These are phyloP conservation scores for Fagopyrum tataricum DNA, from an alignment of 148 eudicot species.

Conservation along the genomic window DNA sequence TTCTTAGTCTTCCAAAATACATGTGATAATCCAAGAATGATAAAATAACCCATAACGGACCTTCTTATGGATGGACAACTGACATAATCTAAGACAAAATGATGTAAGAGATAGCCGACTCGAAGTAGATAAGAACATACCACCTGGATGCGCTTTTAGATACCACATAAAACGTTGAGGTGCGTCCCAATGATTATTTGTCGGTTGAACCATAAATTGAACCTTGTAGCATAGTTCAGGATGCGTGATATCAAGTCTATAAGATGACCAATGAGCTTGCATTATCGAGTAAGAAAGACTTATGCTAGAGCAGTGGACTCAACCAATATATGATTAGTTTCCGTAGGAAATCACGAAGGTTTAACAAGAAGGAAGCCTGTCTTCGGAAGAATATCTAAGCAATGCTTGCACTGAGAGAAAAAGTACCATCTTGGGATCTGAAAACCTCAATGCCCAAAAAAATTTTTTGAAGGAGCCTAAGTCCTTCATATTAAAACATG, in stretches of 20 bases:
- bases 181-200: background rate
- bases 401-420: constrained; percentile 1
- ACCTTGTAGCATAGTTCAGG: background rate
- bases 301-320: background rate
- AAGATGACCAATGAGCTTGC: background rate
- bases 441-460: constrained; percentile 16
- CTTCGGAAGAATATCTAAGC: background rate
- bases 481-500: constrained; percentile 4
- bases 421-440: background rate
- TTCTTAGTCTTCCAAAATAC: constrained; percentile 17
- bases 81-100: constrained; percentile 15
- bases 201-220: constrained; percentile 7
- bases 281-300: background rate
- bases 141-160: constrained; percentile 2
- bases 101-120: background rate
- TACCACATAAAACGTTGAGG: constrained; percentile 3
- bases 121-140: background rate
- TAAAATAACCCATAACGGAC: background rate
- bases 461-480: constrained; percentile 4
- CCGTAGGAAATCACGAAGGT: background rate
- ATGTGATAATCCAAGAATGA: background rate
- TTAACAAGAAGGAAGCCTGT: background rate
- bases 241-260: background rate
- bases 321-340: background rate
- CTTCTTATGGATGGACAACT: background rate